These are phyloP conservation scores for Plantago ovata DNA, from an alignment of 257 asterid genomes.

Conservation along the genomic window DNA sequence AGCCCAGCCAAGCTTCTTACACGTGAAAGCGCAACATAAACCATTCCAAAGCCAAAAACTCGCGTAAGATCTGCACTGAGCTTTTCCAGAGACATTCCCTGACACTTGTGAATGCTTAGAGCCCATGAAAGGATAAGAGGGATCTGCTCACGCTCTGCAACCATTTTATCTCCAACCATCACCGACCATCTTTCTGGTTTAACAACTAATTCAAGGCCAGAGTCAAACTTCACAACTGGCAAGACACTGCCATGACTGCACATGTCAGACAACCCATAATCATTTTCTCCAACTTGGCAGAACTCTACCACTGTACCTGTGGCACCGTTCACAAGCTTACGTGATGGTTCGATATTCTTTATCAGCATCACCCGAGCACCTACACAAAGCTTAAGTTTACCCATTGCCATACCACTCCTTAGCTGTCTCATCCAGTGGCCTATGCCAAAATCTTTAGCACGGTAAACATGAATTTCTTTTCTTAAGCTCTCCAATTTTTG, in stretches of 20 bases:
- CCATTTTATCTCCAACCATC: constrained; percentile 48
- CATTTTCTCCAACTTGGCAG: constrained; percentile 16
- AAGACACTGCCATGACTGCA: constrained; percentile 43
- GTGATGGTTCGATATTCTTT: constrained; percentile 37
- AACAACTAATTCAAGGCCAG: constrained; percentile 40
- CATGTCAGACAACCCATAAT: constrained; percentile 20
- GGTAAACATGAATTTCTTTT: constrained; percentile 37
- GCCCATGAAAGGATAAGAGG: constrained; percentile 89
- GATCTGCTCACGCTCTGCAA: constrained; percentile 58
- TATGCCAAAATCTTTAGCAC: constrained; percentile 49
- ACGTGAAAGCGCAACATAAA: constrained; percentile 78
- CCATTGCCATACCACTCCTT: constrained; percentile 51
- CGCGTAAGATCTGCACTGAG: constrained; percentile 54
- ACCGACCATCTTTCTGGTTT: constrained; percentile 59
- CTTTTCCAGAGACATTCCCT: constrained; percentile 72
- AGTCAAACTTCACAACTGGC: constrained; percentile 75
- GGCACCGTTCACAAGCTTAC: constrained; percentile 68
- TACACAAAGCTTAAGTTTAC: constrained; percentile 49
- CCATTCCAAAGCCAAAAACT: constrained; percentile 78
- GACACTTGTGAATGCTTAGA: constrained; percentile 80
- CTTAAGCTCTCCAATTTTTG: constrained; percentile 34
- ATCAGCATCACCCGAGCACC: constrained; percentile 68
- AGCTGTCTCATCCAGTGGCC: constrained; percentile 45
- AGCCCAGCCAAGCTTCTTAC: constrained; percentile 62
- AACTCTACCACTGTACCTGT: constrained; percentile 56